Evolutionary conservation across 768 basidiomycete species (phyloP).

Genomic region (Leccinum boreale): DNA sequence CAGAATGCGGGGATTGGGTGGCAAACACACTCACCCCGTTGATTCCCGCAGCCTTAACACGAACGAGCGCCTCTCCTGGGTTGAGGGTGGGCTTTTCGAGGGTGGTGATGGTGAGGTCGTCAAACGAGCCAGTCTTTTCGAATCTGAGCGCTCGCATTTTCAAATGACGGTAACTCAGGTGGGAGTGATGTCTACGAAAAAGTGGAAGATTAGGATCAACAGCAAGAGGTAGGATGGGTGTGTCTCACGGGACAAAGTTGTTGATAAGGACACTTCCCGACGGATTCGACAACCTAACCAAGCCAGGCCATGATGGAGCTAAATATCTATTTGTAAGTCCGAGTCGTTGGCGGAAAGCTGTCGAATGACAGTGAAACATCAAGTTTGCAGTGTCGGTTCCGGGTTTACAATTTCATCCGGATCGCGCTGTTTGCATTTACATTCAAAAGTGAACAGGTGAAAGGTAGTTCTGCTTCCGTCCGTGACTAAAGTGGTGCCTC

Average conservation of each 20-base stretch:
- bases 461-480: background rate
- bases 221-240: background rate
- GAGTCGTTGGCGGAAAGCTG: background rate
- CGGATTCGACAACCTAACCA: background rate
- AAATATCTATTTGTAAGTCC: background rate
- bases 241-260: conserved; percentile 4
- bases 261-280: background rate
- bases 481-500: background rate
- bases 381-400: background rate
- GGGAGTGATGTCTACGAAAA: background rate
- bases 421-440: conserved; percentile 7
- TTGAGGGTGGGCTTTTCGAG: conserved; percentile 25
- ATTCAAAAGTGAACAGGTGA: background rate
- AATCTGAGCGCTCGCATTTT: conserved; percentile 34
- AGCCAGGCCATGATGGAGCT: background rate
- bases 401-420: conserved; percentile 2
- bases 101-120: conserved; percentile 21
- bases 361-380: conserved; percentile 14
- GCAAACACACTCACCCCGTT: conserved; percentile 27
- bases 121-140: conserved; percentile 30
- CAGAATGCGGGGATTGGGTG: background rate
- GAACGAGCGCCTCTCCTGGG: conserved; percentile 33
- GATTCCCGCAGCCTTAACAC: conserved; percentile 32
- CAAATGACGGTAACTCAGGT: background rate
- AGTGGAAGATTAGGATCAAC: background rate